A percentile compares a stretch with the other conserved stretches of the same genome.
These are phyloP conservation scores for Aspergillus unguis DNA, from an alignment of 2,329 filamentous ascomycete species.

Conservation along the genomic window DNA sequence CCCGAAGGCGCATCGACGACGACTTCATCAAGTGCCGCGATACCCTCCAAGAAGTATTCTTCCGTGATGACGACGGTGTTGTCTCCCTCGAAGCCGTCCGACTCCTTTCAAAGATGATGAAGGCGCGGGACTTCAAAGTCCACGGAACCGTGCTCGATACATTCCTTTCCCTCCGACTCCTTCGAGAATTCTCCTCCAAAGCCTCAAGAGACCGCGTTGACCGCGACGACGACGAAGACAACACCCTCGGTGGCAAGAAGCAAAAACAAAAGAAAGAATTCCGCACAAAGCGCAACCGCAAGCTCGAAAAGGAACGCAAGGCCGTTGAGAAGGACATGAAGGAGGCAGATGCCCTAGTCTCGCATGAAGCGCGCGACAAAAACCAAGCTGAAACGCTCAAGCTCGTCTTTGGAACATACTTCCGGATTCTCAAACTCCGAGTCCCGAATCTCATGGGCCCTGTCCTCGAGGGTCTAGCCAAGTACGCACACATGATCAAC, in stretches of 20 bases:
- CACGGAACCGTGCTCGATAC: slow-evolving; percentile 85
- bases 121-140: slow-evolving; percentile 73
- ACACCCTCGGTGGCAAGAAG: slow-evolving; percentile 52
- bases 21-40: slow-evolving; percentile 75
- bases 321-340: slow-evolving; percentile 88
- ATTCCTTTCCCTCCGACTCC: slow-evolving; percentile 81
- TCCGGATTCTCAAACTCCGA: slow-evolving; percentile 84
- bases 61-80: slow-evolving; percentile 83
- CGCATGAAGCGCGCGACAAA: slow-evolving; percentile 85
- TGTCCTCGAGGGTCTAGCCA: slow-evolving; percentile 87
- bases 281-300: slow-evolving; percentile 82
- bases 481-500: slow-evolving; percentile 95
- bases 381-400: slow-evolving; percentile 96
- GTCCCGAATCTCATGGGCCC: slow-evolving; percentile 89
- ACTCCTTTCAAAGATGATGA: slow-evolving; percentile 92
- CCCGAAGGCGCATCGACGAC: slow-evolving; percentile 65
- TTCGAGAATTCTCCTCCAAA: slow-evolving; percentile 83
- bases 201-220: slow-evolving; percentile 77
- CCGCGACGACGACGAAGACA: slow-evolving; percentile 47
- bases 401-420: slow-evolving; percentile 91
- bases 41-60: slow-evolving; percentile 77
- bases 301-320: slow-evolving; percentile 80
- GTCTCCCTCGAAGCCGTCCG: slow-evolving; percentile 82
- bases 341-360: slow-evolving; percentile 84
- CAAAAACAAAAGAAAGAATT: slow-evolving; percentile 76